Percentiles rank a stretch among this genome's conserved stretches.
These are phyloP conservation scores for Athelia sp. DNA, from an alignment of 1,284 basidiomycete genomes.

Conservation along the genomic window DNA sequence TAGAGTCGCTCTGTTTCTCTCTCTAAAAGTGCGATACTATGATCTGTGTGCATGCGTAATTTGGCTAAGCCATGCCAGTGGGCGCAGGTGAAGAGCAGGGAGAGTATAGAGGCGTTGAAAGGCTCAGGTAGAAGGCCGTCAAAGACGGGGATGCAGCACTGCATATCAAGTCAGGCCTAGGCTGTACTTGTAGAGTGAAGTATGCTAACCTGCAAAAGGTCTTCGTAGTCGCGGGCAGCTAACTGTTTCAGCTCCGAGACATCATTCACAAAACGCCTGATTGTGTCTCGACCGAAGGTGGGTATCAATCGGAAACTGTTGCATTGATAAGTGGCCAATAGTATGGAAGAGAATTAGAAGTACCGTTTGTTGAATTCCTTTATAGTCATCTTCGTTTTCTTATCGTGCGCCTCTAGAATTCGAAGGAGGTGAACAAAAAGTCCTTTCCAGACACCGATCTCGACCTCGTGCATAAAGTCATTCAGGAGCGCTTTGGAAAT, in stretches of 20 bases:
- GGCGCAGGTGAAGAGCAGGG: constrained; percentile 20
- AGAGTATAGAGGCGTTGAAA: constrained; percentile 18
- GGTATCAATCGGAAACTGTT: constrained; percentile 8
- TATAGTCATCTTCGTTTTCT: neutral
- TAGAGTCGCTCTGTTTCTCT: constrained; percentile 17
- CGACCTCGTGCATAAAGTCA: constrained; percentile 17
- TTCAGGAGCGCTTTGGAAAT: constrained; percentile 12
- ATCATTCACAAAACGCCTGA: constrained; percentile 12
- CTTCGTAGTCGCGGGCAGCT: constrained; percentile 17
- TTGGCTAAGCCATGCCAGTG: constrained; percentile 31
- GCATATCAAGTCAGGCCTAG: neutral
- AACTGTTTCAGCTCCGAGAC: constrained; percentile 15
- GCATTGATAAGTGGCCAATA: constrained; percentile 5
- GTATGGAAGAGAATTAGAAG: too few relatives aligned
- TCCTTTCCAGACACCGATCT: constrained; percentile 19
- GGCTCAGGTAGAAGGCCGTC: constrained; percentile 24
- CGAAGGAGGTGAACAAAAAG: constrained; percentile 18
- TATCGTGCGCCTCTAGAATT: constrained; percentile 11
- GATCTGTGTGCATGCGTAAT: constrained; percentile 24
- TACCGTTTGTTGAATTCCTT: constrained; percentile 4
- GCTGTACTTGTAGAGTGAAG: neutral
- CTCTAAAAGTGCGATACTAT: constrained; percentile 18
- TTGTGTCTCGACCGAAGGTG: constrained; percentile 13
- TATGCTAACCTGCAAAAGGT: constrained; percentile 16
- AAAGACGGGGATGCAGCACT: constrained; percentile 31